Conservation (phyloP, 1,139 yeast genomes). For the Hyphopichia burtonii region DNA sequence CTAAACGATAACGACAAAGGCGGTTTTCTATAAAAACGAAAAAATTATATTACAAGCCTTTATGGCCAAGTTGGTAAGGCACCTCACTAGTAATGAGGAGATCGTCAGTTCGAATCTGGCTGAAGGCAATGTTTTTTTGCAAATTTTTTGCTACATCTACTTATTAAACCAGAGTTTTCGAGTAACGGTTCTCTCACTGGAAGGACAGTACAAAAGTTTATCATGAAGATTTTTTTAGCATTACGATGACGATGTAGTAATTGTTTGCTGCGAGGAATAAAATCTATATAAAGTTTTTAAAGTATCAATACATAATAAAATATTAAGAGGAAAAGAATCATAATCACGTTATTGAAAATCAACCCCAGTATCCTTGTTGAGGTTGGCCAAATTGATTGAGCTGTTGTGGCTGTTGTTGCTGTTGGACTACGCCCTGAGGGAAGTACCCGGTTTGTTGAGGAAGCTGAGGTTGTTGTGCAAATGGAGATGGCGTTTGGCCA, state of each 20-base stretch:
- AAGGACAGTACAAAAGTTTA: too few species aligned
- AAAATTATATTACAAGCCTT: conserved; percentile 16
- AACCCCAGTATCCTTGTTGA: conserved; percentile 7
- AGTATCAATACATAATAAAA: background rate
- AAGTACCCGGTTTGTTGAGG: conserved; percentile 2
- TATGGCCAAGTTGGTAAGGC: conserved; percentile 90
- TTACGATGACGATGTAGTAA: conserved; percentile 2
- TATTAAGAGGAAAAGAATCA: background rate
- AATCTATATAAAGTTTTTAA: background rate
- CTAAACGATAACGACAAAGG: too few species aligned
- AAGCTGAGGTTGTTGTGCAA: background rate
- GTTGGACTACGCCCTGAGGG: conserved; percentile 1
- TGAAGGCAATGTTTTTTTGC: conserved; percentile 52
- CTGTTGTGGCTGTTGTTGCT: conserved; percentile 1
- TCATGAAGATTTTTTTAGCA: conserved; percentile 21
- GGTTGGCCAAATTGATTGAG: conserved; percentile 2
- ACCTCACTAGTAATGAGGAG: conserved; percentile 88
- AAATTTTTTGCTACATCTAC: too few species aligned
- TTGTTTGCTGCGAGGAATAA: background rate
- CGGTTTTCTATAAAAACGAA: background rate
- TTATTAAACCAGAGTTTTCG: too few species aligned
- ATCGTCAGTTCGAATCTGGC: conserved; percentile 85
- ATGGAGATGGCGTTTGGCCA: conserved; percentile 1
- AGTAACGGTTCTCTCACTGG: too few species aligned
- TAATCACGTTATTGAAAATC: background rate